Base-by-base conservation (phyloP, 768 basidiomycete genomes). In the Leccinum longicurvipes region DNA sequence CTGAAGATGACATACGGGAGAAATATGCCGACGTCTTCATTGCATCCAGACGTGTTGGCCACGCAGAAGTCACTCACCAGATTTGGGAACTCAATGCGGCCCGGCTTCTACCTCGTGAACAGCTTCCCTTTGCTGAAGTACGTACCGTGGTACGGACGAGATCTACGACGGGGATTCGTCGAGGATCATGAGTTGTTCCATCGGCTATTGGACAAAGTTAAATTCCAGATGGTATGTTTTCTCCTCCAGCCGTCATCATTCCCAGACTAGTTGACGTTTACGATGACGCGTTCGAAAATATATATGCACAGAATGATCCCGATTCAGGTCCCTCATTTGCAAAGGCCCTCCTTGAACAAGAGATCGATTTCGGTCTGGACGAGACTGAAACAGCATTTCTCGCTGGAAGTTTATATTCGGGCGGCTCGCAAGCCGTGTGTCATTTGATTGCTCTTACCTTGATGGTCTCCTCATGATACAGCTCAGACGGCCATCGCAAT, bases 401-500 rank as follows among this genome's bases (percentile, higher is more conserved):
- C n/a, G 80, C 79, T 1, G 83, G 83, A 0, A 74, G 74, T 24
- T 77, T 84, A 72, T 84, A 83, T 60, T 76, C 82, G 32, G 83
- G 80, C 23, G 82, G 82, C 1, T 76, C 77, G 1, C 81, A 83
- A 56, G 82, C 83, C 7, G 73, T 72, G 49, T 6, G 65, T 25
- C n/a, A 8, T 36, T 25, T 31, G 23, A 46, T 28, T n/a, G n/a
- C n/a, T n/a, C n/a, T n/a, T n/a, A n/a, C n/a, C n/a, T n/a, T n/a
- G n/a, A n/a, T n/a, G n/a, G n/a, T n/a, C n/a, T n/a, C n/a, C n/a
- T n/a, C n/a, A n/a, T n/a, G n/a, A n/a, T n/a, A n/a, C n/a, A n/a
- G n/a, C n/a, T n/a, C 31, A 31, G 31, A 31, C 31, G 6, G 31
- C 31, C 12, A 6, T 12, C 6, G 31, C 31, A 12, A 31, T 31